Percentiles rank a stretch among this genome's conserved stretches.
These are phyloP conservation scores for Thermomyces lanuginosus DNA, from an alignment of 2,329 filamentous ascomycete genomes.

Conservation along the genomic window DNA sequence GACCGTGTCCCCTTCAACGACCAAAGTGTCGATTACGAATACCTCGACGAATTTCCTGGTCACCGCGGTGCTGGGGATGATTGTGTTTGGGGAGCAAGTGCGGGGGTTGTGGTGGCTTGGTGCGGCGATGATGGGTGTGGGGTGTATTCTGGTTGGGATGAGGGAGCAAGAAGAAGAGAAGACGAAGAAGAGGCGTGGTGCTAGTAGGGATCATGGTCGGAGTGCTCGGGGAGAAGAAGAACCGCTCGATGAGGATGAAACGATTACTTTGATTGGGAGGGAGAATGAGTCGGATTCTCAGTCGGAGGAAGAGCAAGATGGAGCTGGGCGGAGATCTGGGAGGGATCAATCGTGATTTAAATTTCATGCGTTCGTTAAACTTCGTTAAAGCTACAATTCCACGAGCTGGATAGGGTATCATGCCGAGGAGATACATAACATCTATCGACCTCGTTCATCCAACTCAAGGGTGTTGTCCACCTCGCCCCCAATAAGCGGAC, in stretches of 20 bases:
- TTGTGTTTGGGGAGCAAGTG: conserved; percentile 42
- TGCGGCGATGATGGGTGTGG: conserved; percentile 41
- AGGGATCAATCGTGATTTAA: conserved; percentile 3
- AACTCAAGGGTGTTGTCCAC: conserved; percentile 8
- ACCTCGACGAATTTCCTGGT: conserved; percentile 48
- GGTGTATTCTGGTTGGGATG: conserved; percentile 47
- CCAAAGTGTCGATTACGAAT: conserved; percentile 47
- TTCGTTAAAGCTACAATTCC: neutral
- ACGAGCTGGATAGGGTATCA: conserved; percentile 4
- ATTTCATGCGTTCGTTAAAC: conserved; percentile 1
- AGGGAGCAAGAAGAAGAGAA: conserved; percentile 31
- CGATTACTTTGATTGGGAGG: conserved; percentile 4
- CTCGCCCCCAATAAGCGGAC: conserved; percentile 12
- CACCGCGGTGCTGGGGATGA: conserved; percentile 41
- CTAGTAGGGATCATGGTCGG: conserved; percentile 5
- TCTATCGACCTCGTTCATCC: conserved; percentile 4
- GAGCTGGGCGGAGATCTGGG: neutral
- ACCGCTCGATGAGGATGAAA: conserved; percentile 3
- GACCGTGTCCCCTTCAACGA: conserved; percentile 43
- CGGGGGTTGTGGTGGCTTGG: conserved; percentile 46
- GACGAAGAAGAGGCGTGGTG: conserved; percentile 3
- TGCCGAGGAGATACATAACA: neutral
- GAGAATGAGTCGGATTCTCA: conserved; percentile 3
- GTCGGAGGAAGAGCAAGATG: neutral
- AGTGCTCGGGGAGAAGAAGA: conserved; percentile 4